Conservation (phyloP, 2,329 filamentous ascomycete species). For the Diaporthe citri region DNA sequence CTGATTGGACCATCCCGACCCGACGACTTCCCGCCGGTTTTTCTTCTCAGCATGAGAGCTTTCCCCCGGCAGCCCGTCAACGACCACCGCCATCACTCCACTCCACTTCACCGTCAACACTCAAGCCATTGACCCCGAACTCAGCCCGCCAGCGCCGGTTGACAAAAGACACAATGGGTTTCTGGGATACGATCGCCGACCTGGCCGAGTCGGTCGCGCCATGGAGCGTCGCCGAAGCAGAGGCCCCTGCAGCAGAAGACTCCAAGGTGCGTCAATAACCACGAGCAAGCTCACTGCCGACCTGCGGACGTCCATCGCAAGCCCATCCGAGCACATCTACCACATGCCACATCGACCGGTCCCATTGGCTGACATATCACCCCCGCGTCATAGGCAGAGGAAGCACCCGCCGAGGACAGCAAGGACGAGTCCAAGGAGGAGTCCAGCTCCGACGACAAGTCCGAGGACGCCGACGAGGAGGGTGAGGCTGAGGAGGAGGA, state of each 20-base stretch:
- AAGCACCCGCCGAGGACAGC: conserved; percentile 49
- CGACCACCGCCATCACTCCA: conserved; percentile 45
- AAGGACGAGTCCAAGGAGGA: conserved; percentile 61
- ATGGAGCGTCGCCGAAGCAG: conserved; percentile 74
- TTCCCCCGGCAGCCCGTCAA: conserved; percentile 53
- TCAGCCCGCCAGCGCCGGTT: conserved; percentile 53
- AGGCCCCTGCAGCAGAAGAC: conserved; percentile 77
- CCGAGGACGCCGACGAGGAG: conserved; percentile 49
- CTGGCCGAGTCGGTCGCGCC: conserved; percentile 74
- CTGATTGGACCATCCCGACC: too few relatives aligned
- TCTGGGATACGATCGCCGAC: conserved; percentile 75
- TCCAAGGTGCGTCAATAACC: conserved; percentile 58
- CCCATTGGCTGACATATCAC: background rate
- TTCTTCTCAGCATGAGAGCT: conserved; percentile 52
- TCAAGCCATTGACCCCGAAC: conserved; percentile 48
- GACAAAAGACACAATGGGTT: conserved; percentile 66
- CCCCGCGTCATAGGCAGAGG: conserved; percentile 51
- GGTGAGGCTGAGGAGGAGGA: conserved; percentile 75
- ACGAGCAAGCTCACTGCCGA: background rate
- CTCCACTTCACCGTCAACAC: conserved; percentile 46
- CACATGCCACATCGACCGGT: background rate
- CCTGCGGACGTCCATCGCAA: background rate
- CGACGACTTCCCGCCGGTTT: too few relatives aligned
- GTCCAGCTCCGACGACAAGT: conserved; percentile 57
- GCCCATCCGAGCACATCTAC: background rate